Base-by-base conservation (phyloP, 2,329 filamentous ascomycete species). In the Pseudocercospora cruenta region DNA sequence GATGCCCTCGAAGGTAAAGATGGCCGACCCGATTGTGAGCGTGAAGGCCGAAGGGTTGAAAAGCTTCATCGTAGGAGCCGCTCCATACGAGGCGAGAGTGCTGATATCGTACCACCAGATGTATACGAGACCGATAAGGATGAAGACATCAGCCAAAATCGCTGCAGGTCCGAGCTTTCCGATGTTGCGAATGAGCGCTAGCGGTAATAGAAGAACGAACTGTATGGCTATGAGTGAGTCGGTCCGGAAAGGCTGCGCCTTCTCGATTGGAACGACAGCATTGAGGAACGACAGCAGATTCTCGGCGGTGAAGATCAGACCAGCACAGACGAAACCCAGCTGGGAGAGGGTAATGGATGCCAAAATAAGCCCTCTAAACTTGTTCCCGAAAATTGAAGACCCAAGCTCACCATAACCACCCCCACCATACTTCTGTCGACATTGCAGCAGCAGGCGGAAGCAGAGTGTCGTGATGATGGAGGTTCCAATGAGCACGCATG, bases 1-100 rank as follows among this genome's bases (percentile, higher is more conserved):
- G 55, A 93, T 92, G 57, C 90, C 90, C 75, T 93, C 90, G 71
- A 92, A 93, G 0, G 90, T 92, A 79, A 92, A 93, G 74, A 93
- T 92, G 43, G 89, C 87, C 1, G 89, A 87, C 60, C 90, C 90
- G 57, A 93, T 85, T 26, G 90, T 92, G 62, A 92, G 81, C 0
- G 90, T 90, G 75, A 89, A 92, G 63, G 86, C 83, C 26, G 82
- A 80, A 0, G 90, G 87, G 77, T 92, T 92, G 83, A 92, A 92
- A 14, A 91, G 81, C 59, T 82, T 80, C n/a, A 92, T 88, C 0
- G 84, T 86, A 0, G 84, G 80, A 67, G 87, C 83, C 61, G 90
- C 81, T 62, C 90, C 89, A 21, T 83, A 76, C 4, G 78, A 75
- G 0, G 84, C 81, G 16, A 93, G 82, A 55, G 81, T 80, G 4